Conservation (phyloP, 1,139 yeast species). For the Arxiozyma slooffiae region DNA sequence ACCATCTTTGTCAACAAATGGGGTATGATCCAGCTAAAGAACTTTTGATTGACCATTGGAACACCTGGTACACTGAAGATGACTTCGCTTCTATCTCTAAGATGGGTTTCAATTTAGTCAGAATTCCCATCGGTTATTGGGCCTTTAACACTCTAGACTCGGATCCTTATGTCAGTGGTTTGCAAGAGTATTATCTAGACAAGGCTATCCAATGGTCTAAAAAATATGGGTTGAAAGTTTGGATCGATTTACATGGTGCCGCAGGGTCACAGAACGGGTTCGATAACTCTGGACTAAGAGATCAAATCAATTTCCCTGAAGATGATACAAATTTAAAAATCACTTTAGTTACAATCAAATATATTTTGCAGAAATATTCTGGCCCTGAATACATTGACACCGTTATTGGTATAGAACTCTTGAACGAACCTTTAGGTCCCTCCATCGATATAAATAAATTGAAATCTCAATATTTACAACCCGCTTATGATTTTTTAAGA, state of each 20-base stretch:
- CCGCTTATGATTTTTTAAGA: slow-evolving; percentile 21
- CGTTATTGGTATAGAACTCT: slow-evolving; percentile 51
- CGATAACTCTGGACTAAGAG: slow-evolving; percentile 54
- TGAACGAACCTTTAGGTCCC: slow-evolving; percentile 55
- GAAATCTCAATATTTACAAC: slow-evolving; percentile 35
- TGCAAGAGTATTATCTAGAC: slow-evolving; percentile 44
- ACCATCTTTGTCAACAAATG: slow-evolving; percentile 39
- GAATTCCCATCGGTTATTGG: slow-evolving; percentile 65
- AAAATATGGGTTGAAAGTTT: slow-evolving; percentile 41
- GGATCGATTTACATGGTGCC: slow-evolving; percentile 58
- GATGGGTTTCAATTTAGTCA: slow-evolving; percentile 49
- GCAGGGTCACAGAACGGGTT: slow-evolving; percentile 69
- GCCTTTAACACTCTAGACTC: slow-evolving; percentile 38
- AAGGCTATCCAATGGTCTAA: slow-evolving; percentile 48
- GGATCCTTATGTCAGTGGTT: slow-evolving; percentile 48
- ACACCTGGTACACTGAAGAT: slow-evolving; percentile 43
- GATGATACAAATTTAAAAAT: slow-evolving; percentile 35
- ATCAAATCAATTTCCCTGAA: slow-evolving; percentile 28
- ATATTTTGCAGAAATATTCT: slow-evolving; percentile 43
- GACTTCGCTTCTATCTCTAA: slow-evolving; percentile 42
- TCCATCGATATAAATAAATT: slow-evolving; percentile 34
- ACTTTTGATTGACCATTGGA: slow-evolving; percentile 45
- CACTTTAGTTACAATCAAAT: slow-evolving; percentile 35
- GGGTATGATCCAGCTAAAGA: slow-evolving; percentile 39
- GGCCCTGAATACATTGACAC: slow-evolving; percentile 42